phyloP scores from a whole-genome alignment of 2,329 filamentous ascomycete genomes.

The Arachnopeziza araneosa region DNA sequence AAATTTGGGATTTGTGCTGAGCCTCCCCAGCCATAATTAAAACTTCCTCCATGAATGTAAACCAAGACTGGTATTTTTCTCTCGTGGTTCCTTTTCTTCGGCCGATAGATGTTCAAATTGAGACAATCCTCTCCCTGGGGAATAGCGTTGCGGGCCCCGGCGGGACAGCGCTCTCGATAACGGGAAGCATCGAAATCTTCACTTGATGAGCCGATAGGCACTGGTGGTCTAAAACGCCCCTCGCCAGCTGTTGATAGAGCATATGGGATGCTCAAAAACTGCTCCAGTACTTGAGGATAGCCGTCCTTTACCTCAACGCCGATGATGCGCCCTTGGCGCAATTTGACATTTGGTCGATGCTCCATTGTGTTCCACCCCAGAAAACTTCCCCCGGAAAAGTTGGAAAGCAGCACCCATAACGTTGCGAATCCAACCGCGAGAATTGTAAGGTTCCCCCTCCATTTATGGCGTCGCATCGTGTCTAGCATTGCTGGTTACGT shows the following conservation, averaged over 20 bases:
- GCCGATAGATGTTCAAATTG: conserved; percentile 44
- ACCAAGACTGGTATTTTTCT: conserved; percentile 45
- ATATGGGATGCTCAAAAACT: conserved; percentile 46
- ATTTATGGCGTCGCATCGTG: background rate
- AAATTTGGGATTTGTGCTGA: conserved; percentile 45
- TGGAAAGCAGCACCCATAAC: background rate
- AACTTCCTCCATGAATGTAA: conserved; percentile 59
- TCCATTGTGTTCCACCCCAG: background rate
- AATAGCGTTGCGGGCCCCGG: conserved; percentile 9
- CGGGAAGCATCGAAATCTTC: conserved; percentile 32
- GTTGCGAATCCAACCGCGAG: background rate
- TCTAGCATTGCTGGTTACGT: background rate
- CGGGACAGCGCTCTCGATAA: conserved; percentile 30
- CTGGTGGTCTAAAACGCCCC: conserved; percentile 38
- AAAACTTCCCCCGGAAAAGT: background rate
- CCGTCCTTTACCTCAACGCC: conserved; percentile 15
- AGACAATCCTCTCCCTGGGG: conserved; percentile 44
- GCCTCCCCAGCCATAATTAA: conserved; percentile 47
- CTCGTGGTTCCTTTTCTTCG: conserved; percentile 23
- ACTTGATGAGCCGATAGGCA: conserved; percentile 15
- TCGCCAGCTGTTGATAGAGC: conserved; percentile 41
- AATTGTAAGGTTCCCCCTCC: background rate
- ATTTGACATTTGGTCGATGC: conserved; percentile 11
- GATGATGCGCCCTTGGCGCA: conserved; percentile 25
- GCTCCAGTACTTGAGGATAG: conserved; percentile 27